Conservation (phyloP, 257 asterid species). For the Solanum pimpinellifolium region DNA sequence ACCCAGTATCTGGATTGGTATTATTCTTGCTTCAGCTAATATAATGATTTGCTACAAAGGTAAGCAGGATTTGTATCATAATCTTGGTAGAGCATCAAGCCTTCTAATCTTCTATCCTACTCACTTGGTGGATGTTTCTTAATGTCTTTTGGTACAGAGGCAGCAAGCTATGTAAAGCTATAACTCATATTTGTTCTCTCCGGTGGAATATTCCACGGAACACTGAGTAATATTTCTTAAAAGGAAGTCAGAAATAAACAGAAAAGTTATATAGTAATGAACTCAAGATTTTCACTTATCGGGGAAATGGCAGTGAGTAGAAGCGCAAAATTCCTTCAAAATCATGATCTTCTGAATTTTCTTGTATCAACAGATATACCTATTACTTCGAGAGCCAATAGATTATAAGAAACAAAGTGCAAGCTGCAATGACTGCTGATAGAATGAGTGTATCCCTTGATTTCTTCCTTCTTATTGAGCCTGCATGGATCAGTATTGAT, state of each 20-base stretch:
- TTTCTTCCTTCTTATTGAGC: slow-evolving; percentile 75
- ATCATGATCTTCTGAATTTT: slow-evolving; percentile 3
- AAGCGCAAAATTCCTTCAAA: slow-evolving; percentile 16
- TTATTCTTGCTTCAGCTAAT: background rate
- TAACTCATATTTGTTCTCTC: background rate
- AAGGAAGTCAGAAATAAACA: background rate
- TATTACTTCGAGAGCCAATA: slow-evolving; percentile 91
- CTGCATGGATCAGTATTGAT: slow-evolving; percentile 27
- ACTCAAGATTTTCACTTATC: background rate
- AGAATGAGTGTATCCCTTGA: slow-evolving; percentile 94
- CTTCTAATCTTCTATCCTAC: background rate
- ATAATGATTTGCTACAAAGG: background rate
- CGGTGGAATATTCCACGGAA: background rate
- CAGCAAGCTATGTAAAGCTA: background rate
- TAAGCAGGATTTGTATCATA: background rate
- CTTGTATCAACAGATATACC: background rate
- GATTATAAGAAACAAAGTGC: slow-evolving; percentile 86
- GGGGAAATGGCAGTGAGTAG: slow-evolving; percentile 6
- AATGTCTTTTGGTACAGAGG: background rate
- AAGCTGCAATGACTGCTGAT: slow-evolving; percentile 93
- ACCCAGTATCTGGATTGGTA: background rate
- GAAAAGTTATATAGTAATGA: background rate
- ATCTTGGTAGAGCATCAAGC: background rate
- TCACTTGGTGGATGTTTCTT: background rate
- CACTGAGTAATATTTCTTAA: background rate